phyloP scores from a whole-genome alignment of 225 moss, liverwort and hornwort species.

The Lunularia cruciata region DNA sequence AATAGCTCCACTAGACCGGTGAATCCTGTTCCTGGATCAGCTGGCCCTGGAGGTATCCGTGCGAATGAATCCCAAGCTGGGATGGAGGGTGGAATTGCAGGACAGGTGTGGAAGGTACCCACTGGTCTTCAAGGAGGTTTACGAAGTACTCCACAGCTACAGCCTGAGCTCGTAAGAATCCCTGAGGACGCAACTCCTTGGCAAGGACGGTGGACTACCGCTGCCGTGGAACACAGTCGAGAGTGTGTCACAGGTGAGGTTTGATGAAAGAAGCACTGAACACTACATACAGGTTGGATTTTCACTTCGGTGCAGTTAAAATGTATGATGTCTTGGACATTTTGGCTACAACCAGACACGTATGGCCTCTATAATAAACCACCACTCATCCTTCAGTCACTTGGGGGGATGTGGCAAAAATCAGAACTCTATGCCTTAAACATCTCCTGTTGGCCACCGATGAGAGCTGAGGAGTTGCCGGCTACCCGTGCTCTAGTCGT shows the following conservation, averaged over 20 bases:
- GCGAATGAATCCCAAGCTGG: conserved; percentile 4
- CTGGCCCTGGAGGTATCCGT: neutral
- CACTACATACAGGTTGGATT: too few species aligned
- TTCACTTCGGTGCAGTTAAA: too few species aligned
- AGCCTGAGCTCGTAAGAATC: conserved; percentile 20
- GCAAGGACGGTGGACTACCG: conserved; percentile 64
- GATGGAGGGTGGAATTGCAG: conserved; percentile 2
- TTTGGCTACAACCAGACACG: too few species aligned
- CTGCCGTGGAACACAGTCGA: conserved; percentile 62
- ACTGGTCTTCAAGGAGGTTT: neutral
- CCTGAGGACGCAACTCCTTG: conserved; percentile 48
- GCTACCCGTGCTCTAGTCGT: too few species aligned
- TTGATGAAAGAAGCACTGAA: too few species aligned
- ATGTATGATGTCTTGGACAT: too few species aligned
- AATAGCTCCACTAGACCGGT: neutral
- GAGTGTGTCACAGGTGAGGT: conserved; percentile 44
- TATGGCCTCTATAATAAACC: too few species aligned
- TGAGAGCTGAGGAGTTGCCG: too few species aligned
- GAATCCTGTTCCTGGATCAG: neutral
- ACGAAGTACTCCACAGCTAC: conserved; percentile 2
- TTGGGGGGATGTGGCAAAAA: too few species aligned
- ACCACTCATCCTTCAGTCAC: too few species aligned
- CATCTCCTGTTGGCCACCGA: too few species aligned
- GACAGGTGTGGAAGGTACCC: conserved; percentile 4
- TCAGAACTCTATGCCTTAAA: too few species aligned